These are phyloP conservation scores for Lycium ferocissimum DNA, from an alignment of 257 asterid genomes.

Conservation along the genomic window DNA sequence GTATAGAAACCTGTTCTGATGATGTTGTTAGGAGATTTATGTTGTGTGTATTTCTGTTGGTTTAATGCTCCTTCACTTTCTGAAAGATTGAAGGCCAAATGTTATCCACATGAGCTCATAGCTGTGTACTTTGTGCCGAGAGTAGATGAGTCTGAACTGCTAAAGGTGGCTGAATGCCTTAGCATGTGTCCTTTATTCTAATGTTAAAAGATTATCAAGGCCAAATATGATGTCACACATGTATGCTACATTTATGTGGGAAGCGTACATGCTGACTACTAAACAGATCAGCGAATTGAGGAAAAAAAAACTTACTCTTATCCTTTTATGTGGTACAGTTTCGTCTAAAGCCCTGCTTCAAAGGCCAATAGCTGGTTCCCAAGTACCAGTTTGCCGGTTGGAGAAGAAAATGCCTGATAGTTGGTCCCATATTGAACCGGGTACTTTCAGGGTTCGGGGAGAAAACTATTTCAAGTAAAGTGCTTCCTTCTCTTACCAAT, in stretches of 20 bases:
- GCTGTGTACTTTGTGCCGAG: too few relatives aligned
- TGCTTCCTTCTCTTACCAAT: neutral
- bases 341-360: constrained; percentile 75
- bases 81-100: too few relatives aligned
- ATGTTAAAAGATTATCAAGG: neutral
- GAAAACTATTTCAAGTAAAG: constrained; percentile 75
- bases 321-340: constrained; percentile 52
- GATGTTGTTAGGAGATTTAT: too few relatives aligned
- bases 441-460: constrained; percentile 84
- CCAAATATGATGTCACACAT: neutral
- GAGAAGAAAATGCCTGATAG: constrained; percentile 86
- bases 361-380: constrained; percentile 92
- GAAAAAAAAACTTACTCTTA: constrained; percentile 11
- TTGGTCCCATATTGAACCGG: constrained; percentile 92
- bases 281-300: neutral
- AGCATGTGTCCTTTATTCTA: neutral
- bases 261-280: neutral
- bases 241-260: neutral
- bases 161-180: neutral
- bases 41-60: too few relatives aligned
- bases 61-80: too few relatives aligned
- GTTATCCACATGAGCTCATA: too few relatives aligned
- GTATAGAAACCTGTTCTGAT: too few relatives aligned
- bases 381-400: constrained; percentile 83
- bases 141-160: neutral